A percentile compares a stretch with the other conserved stretches of the same genome.
Conservation (phyloP, 2,329 filamentous ascomycete species). For the Penicillium sp. region DNA sequence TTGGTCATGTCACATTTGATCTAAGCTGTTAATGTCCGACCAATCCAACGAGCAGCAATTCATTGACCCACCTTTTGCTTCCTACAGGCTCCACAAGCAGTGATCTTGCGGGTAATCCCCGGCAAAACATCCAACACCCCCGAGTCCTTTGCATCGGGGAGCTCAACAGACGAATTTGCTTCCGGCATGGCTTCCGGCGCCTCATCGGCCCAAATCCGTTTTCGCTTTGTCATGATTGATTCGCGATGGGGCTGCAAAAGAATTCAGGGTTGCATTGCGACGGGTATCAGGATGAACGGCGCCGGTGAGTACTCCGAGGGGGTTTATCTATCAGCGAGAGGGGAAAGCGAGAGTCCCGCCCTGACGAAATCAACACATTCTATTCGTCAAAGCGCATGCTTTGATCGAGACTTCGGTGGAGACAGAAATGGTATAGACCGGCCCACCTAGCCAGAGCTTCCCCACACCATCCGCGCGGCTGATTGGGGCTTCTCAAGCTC, state of each 20-base stretch:
- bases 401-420: slow-evolving; percentile 1
- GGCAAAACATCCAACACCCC: slow-evolving; percentile 23
- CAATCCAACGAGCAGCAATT: not conserved
- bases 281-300: not conserved
- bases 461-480: slow-evolving; percentile 2
- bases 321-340: slow-evolving; percentile 12
- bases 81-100: slow-evolving; percentile 51
- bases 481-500: slow-evolving; percentile 7
- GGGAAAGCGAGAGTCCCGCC: not conserved
- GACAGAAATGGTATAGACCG: slow-evolving; percentile 7
- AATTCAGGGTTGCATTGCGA: not conserved
- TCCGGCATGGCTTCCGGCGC: slow-evolving; percentile 16
- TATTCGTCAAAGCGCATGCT: slow-evolving; percentile 4
- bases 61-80: slow-evolving; percentile 48
- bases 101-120: slow-evolving; percentile 41
- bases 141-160: slow-evolving; percentile 1
- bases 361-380: slow-evolving; percentile 7
- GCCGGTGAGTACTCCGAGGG: slow-evolving; percentile 15
- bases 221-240: slow-evolving; percentile 10
- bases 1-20: slow-evolving; percentile 51
- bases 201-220: slow-evolving; percentile 13
- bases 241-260: not conserved
- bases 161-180: not conserved
- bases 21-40: slow-evolving; percentile 13
- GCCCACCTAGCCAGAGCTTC: slow-evolving; percentile 4